These are phyloP conservation scores for Alopecurus myosuroides DNA, from an alignment of 176 grass and related monocot genomes.

Conservation along the genomic window DNA sequence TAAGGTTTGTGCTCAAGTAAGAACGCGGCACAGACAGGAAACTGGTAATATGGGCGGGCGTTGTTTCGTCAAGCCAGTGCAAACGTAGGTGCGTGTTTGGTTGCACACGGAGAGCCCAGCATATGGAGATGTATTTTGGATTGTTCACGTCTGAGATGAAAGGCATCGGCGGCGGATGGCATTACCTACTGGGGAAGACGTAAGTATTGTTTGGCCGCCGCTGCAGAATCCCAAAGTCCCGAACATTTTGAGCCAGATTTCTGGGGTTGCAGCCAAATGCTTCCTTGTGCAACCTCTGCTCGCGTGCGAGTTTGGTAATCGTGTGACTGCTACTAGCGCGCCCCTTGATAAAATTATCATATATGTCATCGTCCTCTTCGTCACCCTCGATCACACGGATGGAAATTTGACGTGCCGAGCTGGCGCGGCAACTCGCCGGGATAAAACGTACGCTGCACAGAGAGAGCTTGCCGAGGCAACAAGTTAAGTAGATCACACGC, in stretches of 20 bases:
- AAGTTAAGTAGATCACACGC: slow-evolving; percentile 24
- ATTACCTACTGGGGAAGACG: too few species aligned
- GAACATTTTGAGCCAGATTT: neutral
- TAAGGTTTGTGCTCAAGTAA: too few species aligned
- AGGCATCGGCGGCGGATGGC: too few species aligned
- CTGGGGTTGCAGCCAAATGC: neutral
- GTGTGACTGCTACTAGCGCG: neutral
- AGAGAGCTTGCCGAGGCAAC: slow-evolving; percentile 5
- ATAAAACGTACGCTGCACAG: neutral
- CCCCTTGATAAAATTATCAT: neutral
- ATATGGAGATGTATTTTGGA: too few species aligned
- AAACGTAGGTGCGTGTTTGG: too few species aligned
- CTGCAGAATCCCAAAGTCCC: neutral
- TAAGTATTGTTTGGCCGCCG: neutral
- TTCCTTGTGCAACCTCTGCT: neutral
- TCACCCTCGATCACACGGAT: neutral
- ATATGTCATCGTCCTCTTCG: neutral
- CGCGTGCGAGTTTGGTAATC: neutral
- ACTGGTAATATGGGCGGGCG: too few species aligned
- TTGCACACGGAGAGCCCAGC: too few species aligned
- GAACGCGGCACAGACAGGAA: too few species aligned
- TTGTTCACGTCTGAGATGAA: too few species aligned
- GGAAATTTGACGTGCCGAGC: neutral
- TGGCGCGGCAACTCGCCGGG: neutral
- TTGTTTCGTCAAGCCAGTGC: too few species aligned